A percentile compares a stretch with the other conserved stretches of the same genome.
phyloP scores from a whole-genome alignment of 2,329 filamentous ascomycete species.

The Myriangium duriaei region DNA sequence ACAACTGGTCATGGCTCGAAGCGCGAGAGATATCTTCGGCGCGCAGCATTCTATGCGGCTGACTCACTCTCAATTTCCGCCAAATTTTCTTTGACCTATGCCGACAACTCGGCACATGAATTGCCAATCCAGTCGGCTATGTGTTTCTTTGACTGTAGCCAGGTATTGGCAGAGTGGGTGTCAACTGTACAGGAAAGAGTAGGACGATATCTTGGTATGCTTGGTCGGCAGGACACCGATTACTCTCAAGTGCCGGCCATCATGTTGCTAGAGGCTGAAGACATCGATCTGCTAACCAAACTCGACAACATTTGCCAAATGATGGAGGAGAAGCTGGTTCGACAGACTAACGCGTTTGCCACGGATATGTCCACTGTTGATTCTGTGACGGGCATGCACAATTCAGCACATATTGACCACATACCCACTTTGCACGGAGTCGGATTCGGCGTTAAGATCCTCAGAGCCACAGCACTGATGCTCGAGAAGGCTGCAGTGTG shows the following conservation, averaged over 20 bases:
- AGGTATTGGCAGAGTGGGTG: constrained; percentile 89
- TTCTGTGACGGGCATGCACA: constrained; percentile 28
- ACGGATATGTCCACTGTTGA: constrained; percentile 41
- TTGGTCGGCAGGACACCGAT: constrained; percentile 74
- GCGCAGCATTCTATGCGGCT: constrained; percentile 89
- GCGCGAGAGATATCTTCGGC: constrained; percentile 76
- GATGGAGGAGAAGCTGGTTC: constrained; percentile 61
- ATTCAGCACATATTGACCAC: constrained; percentile 17
- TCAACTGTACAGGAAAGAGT: constrained; percentile 87
- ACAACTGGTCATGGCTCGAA: constrained; percentile 11
- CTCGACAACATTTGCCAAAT: constrained; percentile 65
- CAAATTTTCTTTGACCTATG: constrained; percentile 72
- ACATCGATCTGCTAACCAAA: constrained; percentile 72
- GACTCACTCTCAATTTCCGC: constrained; percentile 84
- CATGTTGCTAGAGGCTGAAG: constrained; percentile 84
- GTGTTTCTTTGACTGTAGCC: constrained; percentile 86
- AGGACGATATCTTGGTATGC: constrained; percentile 74
- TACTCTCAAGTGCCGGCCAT: constrained; percentile 69
- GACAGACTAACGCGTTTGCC: constrained; percentile 40
- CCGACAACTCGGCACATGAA: constrained; percentile 71
- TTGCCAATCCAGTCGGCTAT: constrained; percentile 82
- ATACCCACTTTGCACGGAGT: constrained; percentile 46
- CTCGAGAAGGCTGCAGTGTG: constrained; percentile 82
- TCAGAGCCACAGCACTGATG: constrained; percentile 75
- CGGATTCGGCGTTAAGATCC: constrained; percentile 73